These are phyloP conservation scores for Cryptococcus sp. DNA, from an alignment of 1,284 basidiomycete genomes.

Conservation along the genomic window DNA sequence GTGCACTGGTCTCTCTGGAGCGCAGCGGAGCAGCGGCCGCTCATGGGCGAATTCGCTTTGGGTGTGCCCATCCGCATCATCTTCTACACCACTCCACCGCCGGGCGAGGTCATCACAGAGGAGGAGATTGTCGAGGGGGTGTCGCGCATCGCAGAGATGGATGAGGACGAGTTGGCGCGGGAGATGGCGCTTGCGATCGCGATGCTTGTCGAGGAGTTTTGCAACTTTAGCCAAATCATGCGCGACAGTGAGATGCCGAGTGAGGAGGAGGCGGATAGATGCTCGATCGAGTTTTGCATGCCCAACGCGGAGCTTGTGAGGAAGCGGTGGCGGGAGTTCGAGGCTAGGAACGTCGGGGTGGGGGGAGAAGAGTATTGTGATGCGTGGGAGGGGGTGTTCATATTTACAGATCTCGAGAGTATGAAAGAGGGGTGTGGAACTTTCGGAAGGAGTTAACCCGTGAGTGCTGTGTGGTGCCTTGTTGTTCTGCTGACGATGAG, in stretches of 20 bases:
- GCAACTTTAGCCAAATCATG: neutral
- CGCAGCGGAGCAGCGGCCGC: neutral
- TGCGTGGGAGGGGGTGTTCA: neutral
- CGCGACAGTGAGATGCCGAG: neutral
- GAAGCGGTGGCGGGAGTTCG: neutral
- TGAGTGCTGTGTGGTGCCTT: neutral
- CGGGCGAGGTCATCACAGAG: neutral
- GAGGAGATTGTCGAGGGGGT: neutral
- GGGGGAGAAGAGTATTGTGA: neutral
- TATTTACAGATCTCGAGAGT: neutral
- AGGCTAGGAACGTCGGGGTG: neutral
- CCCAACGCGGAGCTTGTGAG: neutral
- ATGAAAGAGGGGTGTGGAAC: slow-evolving; percentile 1
- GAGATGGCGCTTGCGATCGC: neutral
- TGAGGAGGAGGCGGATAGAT: neutral
- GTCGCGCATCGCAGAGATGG: neutral
- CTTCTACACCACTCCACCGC: neutral
- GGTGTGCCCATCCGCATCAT: neutral
- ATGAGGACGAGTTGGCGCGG: neutral
- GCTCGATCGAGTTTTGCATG: neutral
- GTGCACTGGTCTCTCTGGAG: slow-evolving; percentile 1
- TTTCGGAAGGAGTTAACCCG: neutral
- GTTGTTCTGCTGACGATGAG: too few species aligned
- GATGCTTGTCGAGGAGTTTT: neutral
- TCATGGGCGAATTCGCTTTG: neutral